phyloP scores from a whole-genome alignment of 257 asterid genomes.

The Asclepias syriaca region DNA sequence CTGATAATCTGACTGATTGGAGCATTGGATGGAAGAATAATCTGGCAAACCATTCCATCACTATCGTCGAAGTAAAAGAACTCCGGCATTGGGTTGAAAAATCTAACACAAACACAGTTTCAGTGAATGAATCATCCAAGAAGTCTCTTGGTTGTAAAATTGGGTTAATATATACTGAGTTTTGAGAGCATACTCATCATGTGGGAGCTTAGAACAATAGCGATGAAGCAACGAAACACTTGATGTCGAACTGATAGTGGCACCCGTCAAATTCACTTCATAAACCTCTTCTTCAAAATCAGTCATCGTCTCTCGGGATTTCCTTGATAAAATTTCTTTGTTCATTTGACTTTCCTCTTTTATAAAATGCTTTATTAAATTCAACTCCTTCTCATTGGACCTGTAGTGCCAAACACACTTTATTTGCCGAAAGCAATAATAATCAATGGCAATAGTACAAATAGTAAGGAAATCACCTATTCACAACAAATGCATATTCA shows the following conservation, averaged over 20 bases:
- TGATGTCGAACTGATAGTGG: conserved; percentile 66
- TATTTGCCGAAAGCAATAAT: conserved; percentile 12
- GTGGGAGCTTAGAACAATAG: conserved; percentile 92
- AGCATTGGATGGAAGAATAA: too few relatives aligned
- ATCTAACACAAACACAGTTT: too few relatives aligned
- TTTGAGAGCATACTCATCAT: conserved; percentile 69
- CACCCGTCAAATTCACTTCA: conserved; percentile 74
- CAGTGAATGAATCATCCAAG: too few relatives aligned
- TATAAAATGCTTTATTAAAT: conserved; percentile 59
- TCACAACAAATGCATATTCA: conserved; percentile 86
- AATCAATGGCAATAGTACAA: conserved; percentile 15
- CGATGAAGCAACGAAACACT: conserved; percentile 84
- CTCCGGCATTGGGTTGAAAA: too few relatives aligned
- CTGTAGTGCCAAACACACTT: conserved; percentile 38
- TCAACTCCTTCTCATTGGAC: conserved; percentile 55
- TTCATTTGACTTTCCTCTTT: conserved; percentile 76
- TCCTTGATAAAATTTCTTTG: conserved; percentile 66
- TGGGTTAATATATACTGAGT: conserved; percentile 14
- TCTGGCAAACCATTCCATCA: too few relatives aligned
- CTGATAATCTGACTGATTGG: too few relatives aligned
- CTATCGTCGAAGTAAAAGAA: too few relatives aligned
- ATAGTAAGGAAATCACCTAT: conserved; percentile 52
- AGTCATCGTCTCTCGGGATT: conserved; percentile 26
- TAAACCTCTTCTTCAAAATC: conserved; percentile 60
- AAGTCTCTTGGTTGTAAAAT: too few relatives aligned